Base-by-base conservation (phyloP, 495 filamentous ascomycete genomes). In the Astrothelium subdiscretum region DNA sequence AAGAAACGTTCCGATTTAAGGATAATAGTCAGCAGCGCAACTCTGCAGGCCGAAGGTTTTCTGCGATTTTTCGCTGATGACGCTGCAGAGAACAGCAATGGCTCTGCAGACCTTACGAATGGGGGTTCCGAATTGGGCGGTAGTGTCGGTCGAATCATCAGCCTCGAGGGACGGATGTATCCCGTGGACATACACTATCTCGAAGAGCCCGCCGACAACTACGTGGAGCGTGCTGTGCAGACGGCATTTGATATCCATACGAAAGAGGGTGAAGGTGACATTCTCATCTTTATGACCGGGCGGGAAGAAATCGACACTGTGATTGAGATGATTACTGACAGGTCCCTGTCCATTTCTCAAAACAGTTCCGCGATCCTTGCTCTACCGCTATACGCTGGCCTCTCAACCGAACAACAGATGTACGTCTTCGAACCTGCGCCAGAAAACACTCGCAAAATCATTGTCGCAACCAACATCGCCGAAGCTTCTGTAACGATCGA, bases 1-100 rank as follows among this genome's bases (percentile, higher is more conserved):
- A 91, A 85, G 73, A 86, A 83, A 73, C 81, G 94, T 32, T 81
- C 87, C 32, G 92, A 97, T 52, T 76, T 97, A 43, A 81, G 92
- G 10, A 88, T 99, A 63, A 83, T 99, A 31, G 83, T 97, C 69
- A 96, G 91, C 71, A 96, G 92, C 72, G 94, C 95, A 29, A 97
- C 95, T 0, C 74, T 97, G 6, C 90, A 97, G 69, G 95, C 92
- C 10, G 89, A 97, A 68, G 85, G 88, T 27, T 97, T 97, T 70
- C 77, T 91, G 4, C 76, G 75, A 13, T 99, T 96, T 75, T 97
- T 99, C 67, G 78, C 83, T 3, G 70, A 67, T 0, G 77, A 79
- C 18, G 66, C 71, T 32, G 38, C 70, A 73, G 20, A 72, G 69
- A 15, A 68, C 75, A 29, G 70, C 31, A 69, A 76, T 52, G 68